These are phyloP conservation scores for Thalassiosira livingstoniorum DNA, from an alignment of 352 stramenopile genomes.

Conservation along the genomic window DNA sequence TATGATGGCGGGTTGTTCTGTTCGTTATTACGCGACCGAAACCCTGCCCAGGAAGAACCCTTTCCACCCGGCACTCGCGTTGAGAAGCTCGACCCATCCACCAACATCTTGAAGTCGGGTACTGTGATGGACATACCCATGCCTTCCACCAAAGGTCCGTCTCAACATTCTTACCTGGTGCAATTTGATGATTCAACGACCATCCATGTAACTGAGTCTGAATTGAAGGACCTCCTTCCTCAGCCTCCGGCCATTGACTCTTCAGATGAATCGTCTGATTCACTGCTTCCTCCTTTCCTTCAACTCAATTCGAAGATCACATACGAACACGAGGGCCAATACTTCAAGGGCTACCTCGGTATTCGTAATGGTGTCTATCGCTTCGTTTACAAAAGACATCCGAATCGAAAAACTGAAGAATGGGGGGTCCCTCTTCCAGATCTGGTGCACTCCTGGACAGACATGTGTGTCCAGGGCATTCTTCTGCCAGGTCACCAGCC, in stretches of 20 bases:
- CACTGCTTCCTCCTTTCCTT: conserved; percentile 3
- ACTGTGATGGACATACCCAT: conserved; percentile 10
- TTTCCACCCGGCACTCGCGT: conserved; percentile 26
- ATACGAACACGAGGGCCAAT: conserved; percentile 13
- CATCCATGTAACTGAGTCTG: not conserved
- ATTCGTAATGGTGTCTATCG: not conserved
- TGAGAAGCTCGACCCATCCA: not conserved
- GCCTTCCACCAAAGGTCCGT: not conserved
- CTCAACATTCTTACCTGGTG: not conserved
- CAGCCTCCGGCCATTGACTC: not conserved
- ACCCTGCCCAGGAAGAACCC: conserved; percentile 5
- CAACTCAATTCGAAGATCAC: conserved; percentile 15
- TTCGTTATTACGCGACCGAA: not conserved
- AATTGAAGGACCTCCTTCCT: not conserved
- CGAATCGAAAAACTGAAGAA: not conserved
- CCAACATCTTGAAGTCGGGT: not conserved
- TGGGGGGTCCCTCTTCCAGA: conserved; percentile 24
- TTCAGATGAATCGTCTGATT: not conserved
- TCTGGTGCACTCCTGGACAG: conserved; percentile 11
- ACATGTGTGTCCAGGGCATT: not conserved
- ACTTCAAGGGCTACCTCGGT: conserved; percentile 14
- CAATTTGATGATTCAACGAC: not conserved
- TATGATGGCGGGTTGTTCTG: conserved; percentile 27
- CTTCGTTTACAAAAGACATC: conserved; percentile 3
- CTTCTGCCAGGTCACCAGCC: conserved; percentile 31